Percentiles rank a stretch among this genome's conserved stretches.
Conservation (phyloP, 1,284 basidiomycete genomes). For the Dichomitus squalens region DNA sequence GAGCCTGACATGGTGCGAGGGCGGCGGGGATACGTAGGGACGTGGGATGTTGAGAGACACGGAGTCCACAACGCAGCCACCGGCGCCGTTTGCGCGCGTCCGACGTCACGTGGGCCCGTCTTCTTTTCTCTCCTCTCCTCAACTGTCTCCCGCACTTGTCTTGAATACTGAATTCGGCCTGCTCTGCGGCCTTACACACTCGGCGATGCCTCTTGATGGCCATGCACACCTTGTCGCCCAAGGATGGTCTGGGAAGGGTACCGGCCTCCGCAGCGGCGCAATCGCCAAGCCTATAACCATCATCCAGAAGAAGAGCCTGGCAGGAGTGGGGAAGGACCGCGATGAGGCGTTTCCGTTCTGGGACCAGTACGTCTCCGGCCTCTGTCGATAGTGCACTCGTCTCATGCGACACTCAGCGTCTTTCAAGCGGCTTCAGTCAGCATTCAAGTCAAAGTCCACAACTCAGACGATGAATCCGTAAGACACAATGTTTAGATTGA, state of each 20-base stretch:
- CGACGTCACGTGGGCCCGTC: constrained; percentile 21
- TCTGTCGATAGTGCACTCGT: background rate
- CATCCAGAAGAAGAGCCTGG: constrained; percentile 81
- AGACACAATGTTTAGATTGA: constrained; percentile 14
- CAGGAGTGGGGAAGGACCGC: constrained; percentile 87
- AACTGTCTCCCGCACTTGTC: background rate
- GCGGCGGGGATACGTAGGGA: background rate
- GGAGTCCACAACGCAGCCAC: constrained; percentile 9
- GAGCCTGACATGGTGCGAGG: constrained; percentile 13
- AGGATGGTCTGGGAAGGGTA: constrained; percentile 88
- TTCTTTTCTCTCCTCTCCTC: constrained; percentile 3
- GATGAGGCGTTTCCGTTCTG: constrained; percentile 95
- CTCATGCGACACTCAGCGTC: constrained; percentile 50
- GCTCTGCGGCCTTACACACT: background rate
- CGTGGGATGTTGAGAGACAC: constrained; percentile 8
- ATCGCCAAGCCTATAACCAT: constrained; percentile 75
- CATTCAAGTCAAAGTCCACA: constrained; percentile 68
- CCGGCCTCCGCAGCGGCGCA: constrained; percentile 68
- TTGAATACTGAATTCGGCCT: background rate
- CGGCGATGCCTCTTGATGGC: constrained; percentile 72
- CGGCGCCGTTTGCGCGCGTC: constrained; percentile 18
- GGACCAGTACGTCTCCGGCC: constrained; percentile 76
- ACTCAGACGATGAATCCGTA: constrained; percentile 49
- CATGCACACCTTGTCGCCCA: constrained; percentile 79
- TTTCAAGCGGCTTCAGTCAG: constrained; percentile 78